Base-by-base conservation (phyloP, 1,284 basidiomycete species). In the Cutaneotrichosporon sp. region DNA sequence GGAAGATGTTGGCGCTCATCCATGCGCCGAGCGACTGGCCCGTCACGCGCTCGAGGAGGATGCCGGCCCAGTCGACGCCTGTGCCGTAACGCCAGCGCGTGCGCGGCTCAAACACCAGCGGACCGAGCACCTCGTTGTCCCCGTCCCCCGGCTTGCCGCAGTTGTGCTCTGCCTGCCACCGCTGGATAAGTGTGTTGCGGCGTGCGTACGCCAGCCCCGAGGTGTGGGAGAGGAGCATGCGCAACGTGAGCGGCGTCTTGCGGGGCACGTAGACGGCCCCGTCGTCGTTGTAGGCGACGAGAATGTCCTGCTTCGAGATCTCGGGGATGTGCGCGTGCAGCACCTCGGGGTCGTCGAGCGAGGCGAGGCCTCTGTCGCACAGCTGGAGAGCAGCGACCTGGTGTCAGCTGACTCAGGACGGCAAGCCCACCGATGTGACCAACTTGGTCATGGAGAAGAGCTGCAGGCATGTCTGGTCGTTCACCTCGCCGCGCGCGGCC, bases 401-500 rank as follows among this genome's bases (percentile, higher is more conserved):
- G 13, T 5, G n/a, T 51, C 24, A 55, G 34, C 9, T n/a, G n/a
- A n/a, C n/a, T n/a, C n/a, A n/a, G n/a, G n/a, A n/a, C n/a, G n/a
- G n/a, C n/a, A n/a, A n/a, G n/a, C 4, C 5, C 67, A 69, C 52
- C 47, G 65, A 64, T 2, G 72, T 74, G 27, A 76, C 67, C 4
- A 76, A 62, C 62, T 76, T 78, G 36, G 72, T 71, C 64, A 69
- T 70, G 6, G 73, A 75, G 56, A 64, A 70, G 13, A 75, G 60
- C 71, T 71, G 71, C 33, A 66, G 56, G 50, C 61, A 24, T 11
- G 53, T 54, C 34, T 54, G 22, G 53, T 43, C 36, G 10, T 22
- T 43, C 33, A 67, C 63, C n/a, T 34, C 29, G 20, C 65, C 65
- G 34, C 54, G 47, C 3, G 33, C 52, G 27, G 33, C 49, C 10